Base-by-base conservation (phyloP, 169 alveolate species). In the Cryptosporidium sp. region DNA sequence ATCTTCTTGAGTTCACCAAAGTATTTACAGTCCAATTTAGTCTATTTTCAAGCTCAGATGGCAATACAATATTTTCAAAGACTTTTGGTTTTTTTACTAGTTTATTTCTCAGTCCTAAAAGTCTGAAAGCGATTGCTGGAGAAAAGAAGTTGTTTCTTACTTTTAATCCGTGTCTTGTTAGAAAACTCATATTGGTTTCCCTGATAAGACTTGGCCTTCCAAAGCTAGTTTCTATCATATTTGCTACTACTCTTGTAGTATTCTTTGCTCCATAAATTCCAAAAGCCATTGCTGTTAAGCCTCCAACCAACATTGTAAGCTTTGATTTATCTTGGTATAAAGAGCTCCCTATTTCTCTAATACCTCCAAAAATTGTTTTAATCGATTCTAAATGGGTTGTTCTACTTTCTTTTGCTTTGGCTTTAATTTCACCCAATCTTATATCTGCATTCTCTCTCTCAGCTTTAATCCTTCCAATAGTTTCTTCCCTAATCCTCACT, bases 1-100 rank as follows among this genome's bases (percentile, higher is more conserved):
- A 96, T 89, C 92, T 94, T 91, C 96, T 97, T 35, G 97, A 94
- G 69, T 96, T 96, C n/a, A 96, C 86, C 42, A 98, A 95, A 6
- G 99, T 96, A 92, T 97, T 96, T n/a, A 97, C 95, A 33, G 98
- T 96, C 96, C 98, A 96, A 60, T 95, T 85, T 23, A 98, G 91
- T 48, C 97, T 91, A 68, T 93, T 95, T 68, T 97, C 96, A 35
- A 98, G 91, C 56, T 94, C 96, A 37, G 91, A 92, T 68, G 95
- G 94, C 26, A 98, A 85, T 1, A 97, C 96, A 5, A 97, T 96
- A 69, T 97, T 94, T 75, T 96, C 97, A 44, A 97, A 86, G 37
- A 95, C 53, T 29, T 87, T 92, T 2, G 85, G 72, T 18, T 56
- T 75, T 86, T 18, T 53, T 26, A 56, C 8, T 8, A 56, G 14